Base-by-base conservation (phyloP, 2,329 filamentous ascomycete species). In the Colletotrichum siamense region DNA sequence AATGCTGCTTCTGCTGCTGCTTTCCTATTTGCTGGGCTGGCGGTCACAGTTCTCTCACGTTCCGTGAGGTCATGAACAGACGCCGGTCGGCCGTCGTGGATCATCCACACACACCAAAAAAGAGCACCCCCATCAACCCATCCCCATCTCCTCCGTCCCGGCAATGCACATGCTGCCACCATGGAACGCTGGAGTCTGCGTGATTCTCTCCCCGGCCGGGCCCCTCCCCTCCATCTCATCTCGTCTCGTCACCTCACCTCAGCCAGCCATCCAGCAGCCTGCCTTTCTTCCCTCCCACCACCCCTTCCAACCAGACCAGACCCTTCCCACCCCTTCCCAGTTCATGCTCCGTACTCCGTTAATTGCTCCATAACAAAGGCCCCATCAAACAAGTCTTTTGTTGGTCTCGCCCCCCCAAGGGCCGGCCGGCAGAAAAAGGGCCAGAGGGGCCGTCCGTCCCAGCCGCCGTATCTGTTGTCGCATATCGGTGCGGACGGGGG, bases 81-180 rank as follows among this genome's bases (percentile, higher is more conserved):
- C 39, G 39, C 39, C 39, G 39, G 39, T 49, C 39, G 39, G 30
- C 30, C 32, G 55, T 16, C 28, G 26, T n/a, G 63, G 30, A 49
- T 72, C 55, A 64, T 65, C 57, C 73, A 68, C 63, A 68, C 73
- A 49, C 39, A 49, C 39, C 39, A 49, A 49, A n/a, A 44, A 49
- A 12, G 39, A 44, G 18, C 39, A 49, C 39, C 39, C 39, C 39
- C 39, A 49, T 49, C 39, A 49, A 49, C 39, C 18, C 39, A 49
- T 49, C 39, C 39, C 18, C 73, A 73, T 63, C 73, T 28, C 44
- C 61, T 34, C 52, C 26, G 70, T 36, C 69, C 73, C 73, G 69
- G 73, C 69, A 76, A 73, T 76, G 69, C 73, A 73, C 73, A 68
- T 18, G 39, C 69, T 76, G 62, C 69, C 69, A 76, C 69, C 57